Base-by-base conservation (phyloP, 2,329 filamentous ascomycete genomes). In the Didymella segeticola region DNA sequence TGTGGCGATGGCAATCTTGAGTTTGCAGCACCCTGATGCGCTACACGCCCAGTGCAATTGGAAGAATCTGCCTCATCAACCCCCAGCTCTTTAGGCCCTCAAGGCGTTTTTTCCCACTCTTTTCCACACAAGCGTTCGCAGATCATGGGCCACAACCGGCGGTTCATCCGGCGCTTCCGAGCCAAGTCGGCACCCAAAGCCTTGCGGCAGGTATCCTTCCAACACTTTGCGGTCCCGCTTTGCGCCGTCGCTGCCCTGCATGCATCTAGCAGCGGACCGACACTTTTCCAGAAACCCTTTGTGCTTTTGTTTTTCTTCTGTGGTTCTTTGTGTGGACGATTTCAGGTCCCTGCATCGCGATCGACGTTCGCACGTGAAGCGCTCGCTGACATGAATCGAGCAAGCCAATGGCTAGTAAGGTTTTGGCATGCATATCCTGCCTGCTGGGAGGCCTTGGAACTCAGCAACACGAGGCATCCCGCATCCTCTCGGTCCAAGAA, bases 211-310 rank as follows among this genome's bases (percentile, higher is more conserved):
- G n/a, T n/a, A n/a, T 22, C 34, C n/a, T 37, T 22, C 19, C 20
- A 19, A 37, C 22, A 43, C 39, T 31, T 23, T 43, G 30, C 39
- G 39, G 5, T 29, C 10, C 39, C 27, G 39, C 26, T 19, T 10
- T 29, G 26, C 39, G 27, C 39, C 39, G 19, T 43, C 15, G 26
- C 26, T 31, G 39, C 39, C 39, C 39, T 43, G 39, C 39, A 31
- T 41, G 37, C 37, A 27, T 27, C 23, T 30, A 43, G 27, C 26
- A 27, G 26, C 23, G 39, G 31, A 14, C 19, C 26, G 38, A 30
- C 5, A 8, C n/a, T 10, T 5, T 8, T 4, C 17, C 20, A 23
- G 34, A 14, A 22, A 9, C 39, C 17, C 12, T 43, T 19, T 23
- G 12, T 12, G 27, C 1, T 31, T 15, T 29, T 15, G 17, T 23